phyloP scores from a whole-genome alignment of 345 rosid species.

The Syzygium aromaticum region DNA sequence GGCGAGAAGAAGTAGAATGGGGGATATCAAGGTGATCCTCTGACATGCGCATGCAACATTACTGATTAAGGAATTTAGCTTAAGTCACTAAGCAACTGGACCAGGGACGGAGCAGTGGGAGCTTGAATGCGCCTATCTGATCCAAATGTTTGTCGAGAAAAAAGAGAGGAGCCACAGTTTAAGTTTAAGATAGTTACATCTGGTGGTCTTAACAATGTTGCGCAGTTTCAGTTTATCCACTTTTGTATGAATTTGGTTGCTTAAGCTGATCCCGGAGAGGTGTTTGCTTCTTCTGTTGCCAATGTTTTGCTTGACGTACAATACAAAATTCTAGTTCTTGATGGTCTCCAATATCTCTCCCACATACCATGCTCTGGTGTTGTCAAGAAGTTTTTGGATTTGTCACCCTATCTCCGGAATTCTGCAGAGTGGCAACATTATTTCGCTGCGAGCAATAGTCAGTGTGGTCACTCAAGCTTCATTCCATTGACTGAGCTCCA shows the following conservation, averaged over 20 bases:
- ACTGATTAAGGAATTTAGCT: neutral
- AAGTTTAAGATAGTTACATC: rapidly evolving
- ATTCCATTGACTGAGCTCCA: neutral
- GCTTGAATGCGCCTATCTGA: neutral
- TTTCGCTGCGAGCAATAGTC: neutral
- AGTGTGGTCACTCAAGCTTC: neutral
- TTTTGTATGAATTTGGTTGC: neutral
- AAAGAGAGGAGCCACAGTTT: neutral
- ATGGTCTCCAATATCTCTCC: neutral
- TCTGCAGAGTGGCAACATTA: neutral
- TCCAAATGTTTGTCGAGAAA: neutral
- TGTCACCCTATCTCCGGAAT: neutral
- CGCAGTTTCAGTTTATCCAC: neutral
- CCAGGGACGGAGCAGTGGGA: neutral
- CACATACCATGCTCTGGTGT: neutral
- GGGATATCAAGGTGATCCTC: neutral
- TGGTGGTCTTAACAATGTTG: neutral
- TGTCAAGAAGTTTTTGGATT: neutral
- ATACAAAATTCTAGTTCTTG: neutral
- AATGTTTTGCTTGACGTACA: neutral
- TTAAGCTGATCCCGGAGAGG: neutral
- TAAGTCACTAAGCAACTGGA: neutral
- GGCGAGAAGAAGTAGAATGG: neutral
- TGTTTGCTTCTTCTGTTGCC: neutral
- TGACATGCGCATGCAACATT: neutral